Evolutionary conservation across 768 basidiomycete species (phyloP), one percentile per base, ranked within the genome.

Genomic region (Tylopilus balloui): DNA sequence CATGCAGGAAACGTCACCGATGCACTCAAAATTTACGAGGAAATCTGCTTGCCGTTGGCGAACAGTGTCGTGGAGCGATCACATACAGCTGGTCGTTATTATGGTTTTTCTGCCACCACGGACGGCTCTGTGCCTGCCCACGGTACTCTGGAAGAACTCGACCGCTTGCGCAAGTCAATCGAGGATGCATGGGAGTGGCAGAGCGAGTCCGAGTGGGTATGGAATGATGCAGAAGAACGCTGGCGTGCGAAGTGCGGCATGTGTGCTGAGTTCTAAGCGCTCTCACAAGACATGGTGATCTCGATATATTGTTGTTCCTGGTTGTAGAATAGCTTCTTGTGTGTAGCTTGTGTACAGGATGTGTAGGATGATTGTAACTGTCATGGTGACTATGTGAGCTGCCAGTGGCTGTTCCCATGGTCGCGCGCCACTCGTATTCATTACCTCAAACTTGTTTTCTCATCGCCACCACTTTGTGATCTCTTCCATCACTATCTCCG

Each of bases 21-120:
- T 5, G 68, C 68, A 4, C 54, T 73, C 17, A 55, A 58, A 23
- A 56, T 47, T 15, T 74, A 71, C 48, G 64, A 73, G 48, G 38
- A 56, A 9, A 47, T 66, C 10, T 64, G 72, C 13, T 56, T 65
- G 8, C 65, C 71, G 13, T 62, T 66, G 35, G 54, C 62, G 6
- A 62, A 68, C 24, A 13, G 20, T 12, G 38, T 71, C 31, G 51
- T 55, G 19, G 31, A 48, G 23, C 47, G 37, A 14, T 62, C 65
- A 4, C 44, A 42, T 17, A 32, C 54, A n/a, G 42, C 52, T 0
- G 68, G 69, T 2, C 21, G 50, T 15, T 46, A 65, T 47, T 68
- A 60, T 38, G 46, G 54, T 28, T 62, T 69, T 35, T 38, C 38
- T 3, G 23, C 13, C n/a, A 23, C 27, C 0, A 42, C 47, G 19